phyloP scores from a whole-genome alignment of 768 basidiomycete genomes.

The Leucocoprinus leucothites region DNA sequence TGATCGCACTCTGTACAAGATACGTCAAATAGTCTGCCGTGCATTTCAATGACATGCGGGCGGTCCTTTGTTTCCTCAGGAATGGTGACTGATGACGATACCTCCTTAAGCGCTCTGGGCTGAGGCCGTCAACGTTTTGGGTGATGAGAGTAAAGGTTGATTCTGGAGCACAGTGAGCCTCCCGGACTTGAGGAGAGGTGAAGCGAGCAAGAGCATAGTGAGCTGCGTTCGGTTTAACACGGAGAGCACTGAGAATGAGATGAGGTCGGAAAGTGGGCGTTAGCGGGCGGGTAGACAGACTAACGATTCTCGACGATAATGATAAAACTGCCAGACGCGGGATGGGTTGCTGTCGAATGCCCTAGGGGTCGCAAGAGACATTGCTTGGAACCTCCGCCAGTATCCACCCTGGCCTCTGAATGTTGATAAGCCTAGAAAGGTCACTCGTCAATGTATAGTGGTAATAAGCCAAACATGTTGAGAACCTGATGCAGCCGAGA shows the following conservation, averaged over 20 bases:
- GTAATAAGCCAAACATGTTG: neutral
- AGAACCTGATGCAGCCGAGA: conserved; percentile 62
- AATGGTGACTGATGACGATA: conserved; percentile 15
- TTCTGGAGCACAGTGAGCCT: conserved; percentile 33
- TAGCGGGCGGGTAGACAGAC: conserved; percentile 12
- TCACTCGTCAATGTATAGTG: conserved; percentile 8
- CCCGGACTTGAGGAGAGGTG: conserved; percentile 34
- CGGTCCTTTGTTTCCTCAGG: conserved; percentile 18
- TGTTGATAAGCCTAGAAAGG: conserved; percentile 37
- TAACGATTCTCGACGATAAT: conserved; percentile 53
- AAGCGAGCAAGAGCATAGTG: conserved; percentile 49
- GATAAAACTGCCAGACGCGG: conserved; percentile 64
- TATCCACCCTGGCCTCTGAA: conserved; percentile 51
- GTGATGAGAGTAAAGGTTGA: conserved; percentile 51
- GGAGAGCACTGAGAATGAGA: conserved; percentile 36
- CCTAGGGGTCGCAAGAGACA: conserved; percentile 49
- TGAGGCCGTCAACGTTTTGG: conserved; percentile 62
- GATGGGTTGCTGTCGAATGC: conserved; percentile 47
- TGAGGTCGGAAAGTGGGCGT: conserved; percentile 2
- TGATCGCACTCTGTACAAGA: conserved; percentile 48
- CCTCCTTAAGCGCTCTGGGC: conserved; percentile 32
- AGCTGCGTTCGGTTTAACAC: conserved; percentile 51
- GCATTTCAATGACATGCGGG: conserved; percentile 53
- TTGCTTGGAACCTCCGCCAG: conserved; percentile 50
- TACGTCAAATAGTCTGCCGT: conserved; percentile 55